phyloP scores from a whole-genome alignment of 2,329 filamentous ascomycete species.

The Fusarium sp. region DNA sequence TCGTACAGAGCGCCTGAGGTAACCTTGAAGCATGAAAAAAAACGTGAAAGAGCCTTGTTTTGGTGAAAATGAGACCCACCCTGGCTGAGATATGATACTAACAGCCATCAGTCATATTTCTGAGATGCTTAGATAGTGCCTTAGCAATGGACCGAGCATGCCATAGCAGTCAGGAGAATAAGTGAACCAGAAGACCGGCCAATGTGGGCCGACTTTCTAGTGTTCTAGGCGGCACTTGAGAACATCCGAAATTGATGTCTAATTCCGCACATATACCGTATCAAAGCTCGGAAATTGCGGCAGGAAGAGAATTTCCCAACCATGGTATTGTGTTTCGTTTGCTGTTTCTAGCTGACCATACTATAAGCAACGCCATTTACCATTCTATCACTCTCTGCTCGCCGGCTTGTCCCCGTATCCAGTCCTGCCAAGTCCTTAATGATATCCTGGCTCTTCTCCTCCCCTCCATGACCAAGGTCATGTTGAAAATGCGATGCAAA shows the following conservation, averaged over 20 bases:
- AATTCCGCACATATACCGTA: too few relatives aligned
- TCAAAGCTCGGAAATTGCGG: too few relatives aligned
- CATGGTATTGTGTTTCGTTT: not conserved
- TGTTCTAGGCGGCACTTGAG: too few relatives aligned
- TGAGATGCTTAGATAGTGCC: too few relatives aligned
- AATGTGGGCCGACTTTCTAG: too few relatives aligned
- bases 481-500: constrained; percentile 23
- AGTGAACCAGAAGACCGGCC: too few relatives aligned
- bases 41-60: not conserved
- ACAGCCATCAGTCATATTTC: too few relatives aligned
- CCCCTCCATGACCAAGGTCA: constrained; percentile 8
- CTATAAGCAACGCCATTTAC: not conserved
- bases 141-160: too few relatives aligned
- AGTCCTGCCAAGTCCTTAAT: constrained; percentile 15
- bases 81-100: too few relatives aligned
- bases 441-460: not conserved
- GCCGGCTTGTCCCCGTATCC: not conserved
- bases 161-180: too few relatives aligned
- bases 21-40: not conserved
- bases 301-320: not conserved
- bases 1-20: not conserved
- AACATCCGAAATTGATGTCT: too few relatives aligned
- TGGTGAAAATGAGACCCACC: too few relatives aligned
- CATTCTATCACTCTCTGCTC: not conserved
- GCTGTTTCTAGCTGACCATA: not conserved